Conservation (phyloP, 140 eudicot species). For the Ambrosia hybrid region DNA sequence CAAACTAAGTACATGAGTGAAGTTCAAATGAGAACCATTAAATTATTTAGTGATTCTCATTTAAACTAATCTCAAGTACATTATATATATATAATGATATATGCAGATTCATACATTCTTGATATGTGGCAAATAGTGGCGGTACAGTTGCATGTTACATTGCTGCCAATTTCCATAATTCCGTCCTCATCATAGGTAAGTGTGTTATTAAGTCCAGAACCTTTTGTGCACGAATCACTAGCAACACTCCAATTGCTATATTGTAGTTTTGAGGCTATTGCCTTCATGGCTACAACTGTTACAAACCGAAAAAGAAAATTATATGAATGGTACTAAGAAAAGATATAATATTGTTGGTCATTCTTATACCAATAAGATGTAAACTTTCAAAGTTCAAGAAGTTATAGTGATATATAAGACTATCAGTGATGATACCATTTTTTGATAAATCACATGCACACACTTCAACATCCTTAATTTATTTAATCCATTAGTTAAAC, state of each 20-base stretch:
- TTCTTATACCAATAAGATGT: background rate
- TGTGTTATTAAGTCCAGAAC: constrained; percentile 41
- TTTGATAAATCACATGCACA: too few species aligned
- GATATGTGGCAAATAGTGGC: constrained; percentile 70
- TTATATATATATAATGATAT: background rate
- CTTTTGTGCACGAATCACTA: constrained; percentile 46
- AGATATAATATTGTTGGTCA: background rate
- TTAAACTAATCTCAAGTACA: background rate
- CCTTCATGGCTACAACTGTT: constrained; percentile 59
- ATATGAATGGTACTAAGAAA: background rate
- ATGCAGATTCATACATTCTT: constrained; percentile 50
- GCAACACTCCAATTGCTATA: constrained; percentile 49
- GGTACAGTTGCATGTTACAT: constrained; percentile 61
- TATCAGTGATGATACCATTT: too few species aligned
- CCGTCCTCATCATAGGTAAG: background rate
- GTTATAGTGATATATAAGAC: too few species aligned
- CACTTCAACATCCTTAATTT: too few species aligned
- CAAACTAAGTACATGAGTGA: background rate
- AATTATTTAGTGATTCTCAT: background rate
- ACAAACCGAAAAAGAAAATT: constrained; percentile 14
- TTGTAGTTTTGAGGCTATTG: constrained; percentile 56
- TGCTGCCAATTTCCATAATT: constrained; percentile 29
- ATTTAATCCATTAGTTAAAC: too few species aligned
- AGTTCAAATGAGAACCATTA: background rate
- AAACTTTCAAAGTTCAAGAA: too few species aligned